Conservation (phyloP, 1,139 yeast species). For the Yamadazyma oceani region DNA sequence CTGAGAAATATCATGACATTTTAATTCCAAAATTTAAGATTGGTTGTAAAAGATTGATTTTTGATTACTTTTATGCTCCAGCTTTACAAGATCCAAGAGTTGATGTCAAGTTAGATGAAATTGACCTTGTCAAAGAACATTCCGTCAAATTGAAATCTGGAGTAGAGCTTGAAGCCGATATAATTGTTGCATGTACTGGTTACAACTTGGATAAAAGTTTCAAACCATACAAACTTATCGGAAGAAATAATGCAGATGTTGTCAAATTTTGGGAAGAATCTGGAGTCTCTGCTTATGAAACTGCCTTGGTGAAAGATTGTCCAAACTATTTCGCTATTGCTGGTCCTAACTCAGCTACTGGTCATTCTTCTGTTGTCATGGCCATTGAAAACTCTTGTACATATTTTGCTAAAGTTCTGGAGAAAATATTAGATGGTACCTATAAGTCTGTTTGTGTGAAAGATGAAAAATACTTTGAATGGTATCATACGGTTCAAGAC, state of each 20-base stretch:
- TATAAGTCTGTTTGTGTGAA: slow-evolving; percentile 33
- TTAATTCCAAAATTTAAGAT: slow-evolving; percentile 41
- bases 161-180: slow-evolving; percentile 32
- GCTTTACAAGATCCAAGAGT: slow-evolving; percentile 33
- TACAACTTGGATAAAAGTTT: slow-evolving; percentile 27
- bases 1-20: slow-evolving; percentile 32
- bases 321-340: slow-evolving; percentile 40
- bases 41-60: slow-evolving; percentile 46
- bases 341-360: slow-evolving; percentile 47
- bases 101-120: slow-evolving; percentile 24
- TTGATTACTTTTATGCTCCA: slow-evolving; percentile 39
- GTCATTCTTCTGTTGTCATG: slow-evolving; percentile 44
- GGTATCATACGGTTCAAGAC: slow-evolving; percentile 32
- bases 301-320: slow-evolving; percentile 31
- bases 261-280: slow-evolving; percentile 27
- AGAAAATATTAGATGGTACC: slow-evolving; percentile 30
- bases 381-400: slow-evolving; percentile 40
- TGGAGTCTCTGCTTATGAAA: slow-evolving; percentile 39
- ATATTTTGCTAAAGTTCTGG: slow-evolving; percentile 26
- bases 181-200: slow-evolving; percentile 48
- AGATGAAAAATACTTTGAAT: slow-evolving; percentile 33
- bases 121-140: slow-evolving; percentile 29
- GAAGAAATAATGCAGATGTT: slow-evolving; percentile 27
- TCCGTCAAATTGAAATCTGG: slow-evolving; percentile 34
- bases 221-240: slow-evolving; percentile 22